Evolutionary conservation across 1,284 basidiomycete species (phyloP).

Genomic region (Pseudozyma sp.): DNA sequence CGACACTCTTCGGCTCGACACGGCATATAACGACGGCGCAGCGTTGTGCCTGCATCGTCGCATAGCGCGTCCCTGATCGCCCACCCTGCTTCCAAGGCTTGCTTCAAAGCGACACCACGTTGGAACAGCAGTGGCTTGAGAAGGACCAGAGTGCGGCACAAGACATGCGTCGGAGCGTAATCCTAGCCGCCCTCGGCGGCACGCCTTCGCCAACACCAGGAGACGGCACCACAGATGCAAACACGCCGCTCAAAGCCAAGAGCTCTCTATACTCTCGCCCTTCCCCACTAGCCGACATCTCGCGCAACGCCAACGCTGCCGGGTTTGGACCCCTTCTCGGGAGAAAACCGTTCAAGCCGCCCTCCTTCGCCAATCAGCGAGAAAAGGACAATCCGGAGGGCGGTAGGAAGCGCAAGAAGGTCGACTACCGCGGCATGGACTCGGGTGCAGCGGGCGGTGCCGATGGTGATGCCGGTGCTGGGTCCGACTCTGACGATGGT

Average conservation of each 20-base stretch:
- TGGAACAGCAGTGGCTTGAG: neutral
- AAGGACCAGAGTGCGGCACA: neutral
- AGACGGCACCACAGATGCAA: constrained; percentile 16
- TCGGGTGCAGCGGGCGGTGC: constrained; percentile 44
- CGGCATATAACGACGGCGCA: too few species aligned
- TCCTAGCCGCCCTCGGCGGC: constrained; percentile 40
- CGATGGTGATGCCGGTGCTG: constrained; percentile 51
- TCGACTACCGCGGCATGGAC: constrained; percentile 65
- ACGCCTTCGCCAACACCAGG: constrained; percentile 21
- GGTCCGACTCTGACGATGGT: constrained; percentile 31
- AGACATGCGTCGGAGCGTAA: constrained; percentile 42
- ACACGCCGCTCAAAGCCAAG: constrained; percentile 20
- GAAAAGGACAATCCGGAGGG: constrained; percentile 32
- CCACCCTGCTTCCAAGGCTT: too few species aligned
- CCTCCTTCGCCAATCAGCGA: constrained; percentile 48
- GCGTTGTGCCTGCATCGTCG: too few species aligned
- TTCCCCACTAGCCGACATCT: constrained; percentile 33
- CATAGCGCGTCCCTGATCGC: too few species aligned
- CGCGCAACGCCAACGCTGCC: constrained; percentile 55
- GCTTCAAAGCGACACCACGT: too few species aligned
- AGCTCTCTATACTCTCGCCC: constrained; percentile 20
- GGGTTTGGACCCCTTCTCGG: constrained; percentile 58
- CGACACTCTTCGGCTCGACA: too few species aligned
- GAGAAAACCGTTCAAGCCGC: constrained; percentile 65
- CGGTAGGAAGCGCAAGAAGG: constrained; percentile 59